A percentile compares a stretch with the other conserved stretches of the same genome.
These are phyloP conservation scores for Ammopiptanthus mongolicus DNA, from an alignment of 306 rosid species.

Conservation along the genomic window DNA sequence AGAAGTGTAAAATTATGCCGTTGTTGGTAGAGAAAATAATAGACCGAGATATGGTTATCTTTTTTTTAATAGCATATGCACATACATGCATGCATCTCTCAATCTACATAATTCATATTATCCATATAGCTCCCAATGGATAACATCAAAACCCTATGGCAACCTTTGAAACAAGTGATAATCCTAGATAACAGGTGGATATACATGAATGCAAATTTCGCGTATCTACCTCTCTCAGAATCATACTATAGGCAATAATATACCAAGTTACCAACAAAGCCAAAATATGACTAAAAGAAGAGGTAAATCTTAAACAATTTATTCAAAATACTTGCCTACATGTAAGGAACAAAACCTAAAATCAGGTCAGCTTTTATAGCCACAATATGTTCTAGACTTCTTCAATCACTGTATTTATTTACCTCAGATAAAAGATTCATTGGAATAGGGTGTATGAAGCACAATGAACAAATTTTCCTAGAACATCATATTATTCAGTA, in stretches of 20 bases:
- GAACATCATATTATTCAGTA: background rate
- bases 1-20: background rate
- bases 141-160: background rate
- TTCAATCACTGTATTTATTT: background rate
- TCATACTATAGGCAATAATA: background rate
- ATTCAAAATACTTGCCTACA: background rate
- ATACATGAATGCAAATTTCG: background rate
- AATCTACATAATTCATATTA: background rate
- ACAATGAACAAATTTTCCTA: background rate
- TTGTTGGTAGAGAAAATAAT: background rate
- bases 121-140: background rate
- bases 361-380: background rate
- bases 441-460: background rate
- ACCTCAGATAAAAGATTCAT: background rate
- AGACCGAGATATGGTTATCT: background rate
- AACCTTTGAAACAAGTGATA: background rate
- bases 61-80: background rate
- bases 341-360: background rate
- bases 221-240: background rate
- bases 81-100: background rate
- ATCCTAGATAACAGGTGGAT: background rate
- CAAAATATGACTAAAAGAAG: conserved; percentile 1
- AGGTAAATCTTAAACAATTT: background rate
- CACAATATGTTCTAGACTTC: background rate
- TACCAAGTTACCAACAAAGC: no score